Base-by-base conservation (phyloP, 2,329 filamentous ascomycete species). In the Hypoxylon sp. region DNA sequence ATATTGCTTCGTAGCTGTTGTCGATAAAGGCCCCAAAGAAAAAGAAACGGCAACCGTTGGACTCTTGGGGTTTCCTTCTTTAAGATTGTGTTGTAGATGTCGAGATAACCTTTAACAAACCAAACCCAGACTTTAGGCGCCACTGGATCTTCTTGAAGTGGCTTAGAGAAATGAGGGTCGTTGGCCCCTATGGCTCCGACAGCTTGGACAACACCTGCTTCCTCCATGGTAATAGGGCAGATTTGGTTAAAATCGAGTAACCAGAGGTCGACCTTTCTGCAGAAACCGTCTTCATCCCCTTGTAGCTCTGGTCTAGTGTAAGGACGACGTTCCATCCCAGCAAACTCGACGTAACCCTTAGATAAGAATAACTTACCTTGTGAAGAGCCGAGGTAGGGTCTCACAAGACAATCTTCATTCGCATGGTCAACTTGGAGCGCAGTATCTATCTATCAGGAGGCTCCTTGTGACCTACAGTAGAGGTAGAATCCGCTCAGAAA, bases 231-330 rank as follows among this genome's bases (percentile, higher is more conserved):
- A 2, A 78, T 74, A 0, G 11, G 3, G 1, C 59, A 56, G 1
- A 76, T 74, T 25, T 75, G 73, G 55, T 79, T 78, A 59, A 79
- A 79, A 52, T 79, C 77, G 0, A 79, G 48, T 1, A 78, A 58
- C 75, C 76, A 80, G 1, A 79, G 65, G 7, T 70, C 50, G 1
- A 59, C 72, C 5, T 55, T 70, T 0, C 68, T 50, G 13, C 46
- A 51, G 3, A 43, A 58, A 30, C 69, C 69, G 41, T 75, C 65
- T 9, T 70, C 65, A 0, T 28, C 0, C 2, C 9, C 0, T 6
- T 57, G n/a, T 2, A 60, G 61, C 9, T 7, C 5, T 5, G 55
- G 58, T 38, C 58, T 13, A 17, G 51, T 56, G 21, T 9, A 14
- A 9, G 34, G 10, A 48, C n/a, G 11, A 3, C 36, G 50, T 17